Evolutionary conservation across 2,329 filamentous ascomycete species (phyloP), one percentile per base, ranked within the genome.

Genomic region (Plenodomus lindquistii): DNA sequence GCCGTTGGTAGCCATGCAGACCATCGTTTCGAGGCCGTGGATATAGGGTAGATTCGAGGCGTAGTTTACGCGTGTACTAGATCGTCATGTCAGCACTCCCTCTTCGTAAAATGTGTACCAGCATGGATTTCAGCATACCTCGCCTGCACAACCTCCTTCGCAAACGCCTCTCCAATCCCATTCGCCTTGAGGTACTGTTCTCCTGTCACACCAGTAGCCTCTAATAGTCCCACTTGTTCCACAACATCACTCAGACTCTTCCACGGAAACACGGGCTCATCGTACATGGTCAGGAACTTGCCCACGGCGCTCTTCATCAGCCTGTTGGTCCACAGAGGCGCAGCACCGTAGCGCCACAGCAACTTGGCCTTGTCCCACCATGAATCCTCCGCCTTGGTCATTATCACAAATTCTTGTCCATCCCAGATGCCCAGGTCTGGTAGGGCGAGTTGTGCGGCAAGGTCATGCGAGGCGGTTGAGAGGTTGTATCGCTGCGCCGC

Each of bases 21-120:
- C 88, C 87, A 97, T 91, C 1, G 92, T 85, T 63, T 95, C 91
- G 1, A 99, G 75, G 0, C 91, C 94, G 64, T 97, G 92, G 40
- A 97, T 94, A 29, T 85, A 77, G n/a, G 79, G 82, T 11, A 97
- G 73, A 60, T 97, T 97, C 40, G 92, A 90, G 1, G 89, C 94
- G 73, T 97, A 99, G 72, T 97, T 97, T 55, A 97, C 93, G 17
- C 94, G 82, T 1, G 94, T 97, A 48, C 86, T 88, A 1, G 19
- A 11, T 2, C 27, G 40, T 13, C 6, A 8, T 3, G 29, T 59
- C 27, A 52, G 48, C 24, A 46, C 31, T 17, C 2, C 15, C 1
- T 15, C 10, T 34, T 21, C 6, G 10, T 18, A 21, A 29, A 37
- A 3, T 24, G n/a, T 46, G 10, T 10, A 31, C 6, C 11, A 13